Conservation (phyloP, 306 rosid species). For the Acacia confusa region DNA sequence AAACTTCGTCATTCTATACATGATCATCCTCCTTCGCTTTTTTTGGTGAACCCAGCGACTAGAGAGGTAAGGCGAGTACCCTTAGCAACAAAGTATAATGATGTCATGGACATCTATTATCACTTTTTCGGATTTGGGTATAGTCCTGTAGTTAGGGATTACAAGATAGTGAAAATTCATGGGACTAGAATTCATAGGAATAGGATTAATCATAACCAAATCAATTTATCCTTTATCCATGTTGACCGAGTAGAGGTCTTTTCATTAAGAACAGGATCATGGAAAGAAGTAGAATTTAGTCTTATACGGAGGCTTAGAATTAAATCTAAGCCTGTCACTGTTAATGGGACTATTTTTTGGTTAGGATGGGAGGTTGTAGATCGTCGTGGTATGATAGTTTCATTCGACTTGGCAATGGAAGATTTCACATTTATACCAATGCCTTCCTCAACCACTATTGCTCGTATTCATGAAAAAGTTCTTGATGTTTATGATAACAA, state of each 20-base stretch:
- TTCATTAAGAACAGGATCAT: slow-evolving; percentile 9
- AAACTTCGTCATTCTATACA: too few relatives aligned
- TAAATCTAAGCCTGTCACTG: neutral
- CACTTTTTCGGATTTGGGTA: slow-evolving; percentile 22
- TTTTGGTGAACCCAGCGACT: slow-evolving; percentile 26
- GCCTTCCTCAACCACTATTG: neutral
- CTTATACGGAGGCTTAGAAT: neutral
- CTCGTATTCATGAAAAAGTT: too few relatives aligned
- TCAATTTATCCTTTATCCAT: neutral
- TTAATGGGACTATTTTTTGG: neutral
- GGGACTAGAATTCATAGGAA: neutral
- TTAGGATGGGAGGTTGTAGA: neutral
- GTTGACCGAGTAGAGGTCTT: neutral
- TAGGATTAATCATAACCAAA: neutral
- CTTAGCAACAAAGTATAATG: neutral
- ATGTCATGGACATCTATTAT: too few relatives aligned
- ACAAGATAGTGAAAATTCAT: slow-evolving; percentile 22
- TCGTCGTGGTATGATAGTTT: neutral
- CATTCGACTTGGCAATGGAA: neutral
- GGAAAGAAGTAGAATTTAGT: slow-evolving; percentile 15
- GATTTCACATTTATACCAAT: neutral
- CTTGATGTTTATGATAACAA: neutral
- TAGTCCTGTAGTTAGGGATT: slow-evolving; percentile 10
- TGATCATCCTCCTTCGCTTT: neutral
- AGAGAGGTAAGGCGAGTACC: slow-evolving; percentile 1